Percentiles rank a stretch among this genome's conserved stretches.
These are phyloP conservation scores for Fragaria nilgerrensis DNA, from an alignment of 306 rosid species.

Conservation along the genomic window DNA sequence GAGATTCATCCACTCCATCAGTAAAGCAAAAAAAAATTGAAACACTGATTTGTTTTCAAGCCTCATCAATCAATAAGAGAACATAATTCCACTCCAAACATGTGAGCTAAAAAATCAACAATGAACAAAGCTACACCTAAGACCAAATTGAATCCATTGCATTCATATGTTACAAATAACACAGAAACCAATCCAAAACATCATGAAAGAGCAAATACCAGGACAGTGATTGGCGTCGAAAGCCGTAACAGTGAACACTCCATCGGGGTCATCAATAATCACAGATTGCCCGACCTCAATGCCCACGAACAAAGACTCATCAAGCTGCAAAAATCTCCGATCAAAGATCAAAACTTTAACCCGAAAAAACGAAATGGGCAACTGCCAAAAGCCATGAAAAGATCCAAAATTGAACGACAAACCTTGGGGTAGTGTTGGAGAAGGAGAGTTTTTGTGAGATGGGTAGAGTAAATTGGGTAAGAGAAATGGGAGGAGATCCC, in stretches of 20 bases:
- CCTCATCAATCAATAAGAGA: background rate
- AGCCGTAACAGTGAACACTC: conserved; percentile 56
- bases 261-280: conserved; percentile 50
- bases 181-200: background rate
- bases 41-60: background rate
- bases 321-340: conserved; percentile 33
- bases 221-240: conserved; percentile 84
- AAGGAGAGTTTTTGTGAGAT: conserved; percentile 57
- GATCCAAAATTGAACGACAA: background rate
- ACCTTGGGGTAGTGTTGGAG: conserved; percentile 53
- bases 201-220: conserved; percentile 35
- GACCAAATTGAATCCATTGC: background rate
- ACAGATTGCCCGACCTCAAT: conserved; percentile 57
- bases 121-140: background rate
- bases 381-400: background rate
- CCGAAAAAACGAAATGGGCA: background rate
- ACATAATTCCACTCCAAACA: background rate
- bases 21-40: background rate
- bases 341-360: background rate
- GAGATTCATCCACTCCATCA: background rate
- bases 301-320: conserved; percentile 42
- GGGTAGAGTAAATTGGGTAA: conserved; percentile 60
- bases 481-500: conserved; percentile 49
- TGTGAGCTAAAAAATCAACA: background rate
- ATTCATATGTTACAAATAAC: background rate